Percentiles rank a stretch among this genome's conserved stretches.
Evolutionary conservation across 1,284 basidiomycete genomes (phyloP).

Genomic region (Thelephora terrestris): DNA sequence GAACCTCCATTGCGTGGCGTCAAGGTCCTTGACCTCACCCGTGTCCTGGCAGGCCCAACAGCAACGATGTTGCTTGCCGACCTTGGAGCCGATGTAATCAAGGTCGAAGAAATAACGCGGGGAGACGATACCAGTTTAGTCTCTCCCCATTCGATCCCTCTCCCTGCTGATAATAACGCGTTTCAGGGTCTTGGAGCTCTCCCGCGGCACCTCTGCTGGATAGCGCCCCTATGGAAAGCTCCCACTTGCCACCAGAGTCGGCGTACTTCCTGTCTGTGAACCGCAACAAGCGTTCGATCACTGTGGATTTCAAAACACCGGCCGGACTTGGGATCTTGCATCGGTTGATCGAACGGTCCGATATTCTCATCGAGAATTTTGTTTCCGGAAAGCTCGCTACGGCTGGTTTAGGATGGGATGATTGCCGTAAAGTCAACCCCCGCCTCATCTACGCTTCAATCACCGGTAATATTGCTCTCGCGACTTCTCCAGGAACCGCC

Average conservation of each 20-base stretch:
- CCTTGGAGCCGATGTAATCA: slow-evolving; percentile 84
- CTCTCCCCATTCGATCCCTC: background rate
- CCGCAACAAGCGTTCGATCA: slow-evolving; percentile 83
- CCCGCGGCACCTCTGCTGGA: slow-evolving; percentile 58
- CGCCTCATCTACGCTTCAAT: slow-evolving; percentile 84
- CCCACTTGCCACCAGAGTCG: slow-evolving; percentile 79
- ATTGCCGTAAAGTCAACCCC: slow-evolving; percentile 73
- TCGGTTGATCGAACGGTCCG: slow-evolving; percentile 65
- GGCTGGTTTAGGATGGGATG: slow-evolving; percentile 82
- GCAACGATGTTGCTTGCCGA: slow-evolving; percentile 86
- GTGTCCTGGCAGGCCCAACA: slow-evolving; percentile 85
- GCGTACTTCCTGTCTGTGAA: slow-evolving; percentile 91
- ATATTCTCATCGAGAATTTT: slow-evolving; percentile 88
- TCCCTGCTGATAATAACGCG: background rate
- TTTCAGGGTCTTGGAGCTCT: slow-evolving; percentile 68
- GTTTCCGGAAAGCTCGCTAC: slow-evolving; percentile 75
- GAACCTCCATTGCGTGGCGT: slow-evolving; percentile 73
- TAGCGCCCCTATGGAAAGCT: slow-evolving; percentile 33
- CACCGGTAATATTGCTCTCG: slow-evolving; percentile 44
- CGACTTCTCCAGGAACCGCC: background rate
- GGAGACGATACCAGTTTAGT: slow-evolving; percentile 86
- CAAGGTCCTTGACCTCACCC: slow-evolving; percentile 77
- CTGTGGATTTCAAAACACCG: slow-evolving; percentile 76
- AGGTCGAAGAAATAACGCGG: slow-evolving; percentile 69
- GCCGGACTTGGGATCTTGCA: slow-evolving; percentile 74